Evolutionary conservation across 257 asterid genomes (phyloP).

Genomic region (Solanum sejunctum): DNA sequence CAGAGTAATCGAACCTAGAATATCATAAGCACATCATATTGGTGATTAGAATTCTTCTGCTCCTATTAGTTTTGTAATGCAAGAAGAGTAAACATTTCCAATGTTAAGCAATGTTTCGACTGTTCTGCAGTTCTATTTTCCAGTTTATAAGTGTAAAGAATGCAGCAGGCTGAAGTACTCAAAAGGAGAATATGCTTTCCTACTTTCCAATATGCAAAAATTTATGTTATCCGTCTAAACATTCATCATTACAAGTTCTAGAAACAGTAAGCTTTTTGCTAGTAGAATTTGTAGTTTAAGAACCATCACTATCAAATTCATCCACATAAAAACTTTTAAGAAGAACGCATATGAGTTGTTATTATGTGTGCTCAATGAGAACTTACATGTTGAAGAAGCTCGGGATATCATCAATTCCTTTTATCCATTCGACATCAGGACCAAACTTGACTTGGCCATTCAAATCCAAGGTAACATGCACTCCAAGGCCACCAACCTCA

Average conservation of each 20-base stretch:
- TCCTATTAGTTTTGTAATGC: not conserved
- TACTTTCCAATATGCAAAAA: not conserved
- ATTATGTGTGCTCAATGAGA: not conserved
- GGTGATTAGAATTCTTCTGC: not conserved
- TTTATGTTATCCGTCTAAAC: not conserved
- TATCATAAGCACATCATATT: not conserved
- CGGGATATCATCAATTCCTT: constrained; percentile 52
- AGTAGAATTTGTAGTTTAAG: not conserved
- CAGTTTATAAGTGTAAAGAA: not conserved
- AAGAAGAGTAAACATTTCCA: not conserved
- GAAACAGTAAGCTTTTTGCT: not conserved
- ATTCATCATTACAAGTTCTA: not conserved
- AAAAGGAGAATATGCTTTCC: not conserved
- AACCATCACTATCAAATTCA: not conserved
- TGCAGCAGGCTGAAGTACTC: not conserved
- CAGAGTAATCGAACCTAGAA: constrained; percentile 66
- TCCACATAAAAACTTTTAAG: not conserved
- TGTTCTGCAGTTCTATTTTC: not conserved
- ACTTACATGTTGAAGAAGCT: constrained; percentile 68
- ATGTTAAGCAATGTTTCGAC: not conserved
- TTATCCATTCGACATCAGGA: constrained; percentile 89
- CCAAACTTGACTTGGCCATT: constrained; percentile 83
- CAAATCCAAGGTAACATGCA: constrained; percentile 81
- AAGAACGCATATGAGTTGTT: not conserved
- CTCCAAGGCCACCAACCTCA: constrained; percentile 94